Percentiles rank a stretch among this genome's conserved stretches.
Conservation (phyloP, 768 basidiomycete genomes). For the Mycena amicta region DNA sequence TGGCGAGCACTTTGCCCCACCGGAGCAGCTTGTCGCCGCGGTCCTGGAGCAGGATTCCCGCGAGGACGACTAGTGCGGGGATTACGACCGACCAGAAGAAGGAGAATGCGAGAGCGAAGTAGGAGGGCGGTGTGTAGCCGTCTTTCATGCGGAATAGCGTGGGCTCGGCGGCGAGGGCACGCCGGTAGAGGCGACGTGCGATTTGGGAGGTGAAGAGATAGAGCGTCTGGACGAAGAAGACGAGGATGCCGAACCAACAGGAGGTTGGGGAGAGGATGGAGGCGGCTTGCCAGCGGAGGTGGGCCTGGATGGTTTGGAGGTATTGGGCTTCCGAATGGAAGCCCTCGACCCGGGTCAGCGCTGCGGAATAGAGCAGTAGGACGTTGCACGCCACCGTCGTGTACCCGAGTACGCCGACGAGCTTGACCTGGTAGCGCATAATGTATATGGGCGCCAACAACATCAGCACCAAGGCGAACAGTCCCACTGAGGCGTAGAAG, state of each 20-base stretch:
- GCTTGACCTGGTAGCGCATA: neutral
- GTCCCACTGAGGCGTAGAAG: neutral
- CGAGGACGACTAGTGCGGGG: neutral
- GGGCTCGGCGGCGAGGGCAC: neutral
- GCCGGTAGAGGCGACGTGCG: neutral
- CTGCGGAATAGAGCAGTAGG: neutral
- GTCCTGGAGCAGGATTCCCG: neutral
- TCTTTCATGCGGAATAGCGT: neutral
- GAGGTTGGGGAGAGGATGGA: neutral
- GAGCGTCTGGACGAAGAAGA: neutral
- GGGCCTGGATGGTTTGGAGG: neutral
- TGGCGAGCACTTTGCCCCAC: neutral
- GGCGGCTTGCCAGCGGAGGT: neutral
- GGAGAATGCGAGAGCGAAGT: neutral
- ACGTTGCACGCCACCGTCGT: neutral
- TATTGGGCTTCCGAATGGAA: neutral
- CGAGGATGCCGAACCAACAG: neutral
- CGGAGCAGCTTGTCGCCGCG: neutral
- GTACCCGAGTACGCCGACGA: neutral
- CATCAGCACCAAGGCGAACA: neutral
- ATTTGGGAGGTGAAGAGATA: neutral
- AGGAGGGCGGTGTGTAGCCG: neutral
- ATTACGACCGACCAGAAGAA: neutral
- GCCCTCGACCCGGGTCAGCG: neutral
- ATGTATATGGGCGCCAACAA: neutral